A percentile compares a stretch with the other conserved stretches of the same genome.
These are phyloP conservation scores for Cynara cardunculus DNA, from an alignment of 129 eudicot genomes.

Conservation along the genomic window DNA sequence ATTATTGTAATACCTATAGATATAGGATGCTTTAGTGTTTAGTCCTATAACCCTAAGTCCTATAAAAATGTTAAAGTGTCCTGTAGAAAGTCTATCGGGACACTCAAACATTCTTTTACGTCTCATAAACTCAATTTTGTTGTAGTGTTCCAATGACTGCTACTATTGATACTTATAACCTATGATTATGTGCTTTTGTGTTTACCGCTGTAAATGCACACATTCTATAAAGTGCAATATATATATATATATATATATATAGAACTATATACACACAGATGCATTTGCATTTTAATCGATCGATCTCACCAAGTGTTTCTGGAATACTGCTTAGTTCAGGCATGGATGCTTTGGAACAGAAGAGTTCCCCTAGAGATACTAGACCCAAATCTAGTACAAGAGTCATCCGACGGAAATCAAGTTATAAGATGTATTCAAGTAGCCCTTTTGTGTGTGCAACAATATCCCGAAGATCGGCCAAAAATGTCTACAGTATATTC, in stretches of 20 bases:
- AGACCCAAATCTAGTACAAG: conserved; percentile 32
- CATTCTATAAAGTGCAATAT: not conserved
- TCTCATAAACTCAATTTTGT: no score
- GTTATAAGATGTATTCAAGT: conserved; percentile 41
- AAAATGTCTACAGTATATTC: conserved; percentile 36
- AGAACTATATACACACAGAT: no score
- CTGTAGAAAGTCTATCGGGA: no score
- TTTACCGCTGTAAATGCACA: not conserved
- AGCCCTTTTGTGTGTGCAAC: conserved; percentile 56
- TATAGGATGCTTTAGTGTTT: not conserved
- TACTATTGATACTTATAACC: not conserved
- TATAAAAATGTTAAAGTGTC: no score
- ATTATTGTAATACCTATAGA: no score
- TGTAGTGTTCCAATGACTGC: not conserved
- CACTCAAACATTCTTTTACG: no score
- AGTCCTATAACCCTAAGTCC: no score
- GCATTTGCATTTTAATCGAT: not conserved
- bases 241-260: no score
- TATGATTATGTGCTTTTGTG: not conserved
- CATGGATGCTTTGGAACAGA: conserved; percentile 52
- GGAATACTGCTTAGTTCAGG: conserved; percentile 24
- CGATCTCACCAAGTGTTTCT: not conserved
- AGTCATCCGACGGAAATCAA: conserved; percentile 24
- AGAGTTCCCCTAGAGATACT: conserved; percentile 28
- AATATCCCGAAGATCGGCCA: conserved; percentile 44